Base-by-base conservation (phyloP, 192 early-diverging fungal species). In the Linnemannia hyalina region DNA sequence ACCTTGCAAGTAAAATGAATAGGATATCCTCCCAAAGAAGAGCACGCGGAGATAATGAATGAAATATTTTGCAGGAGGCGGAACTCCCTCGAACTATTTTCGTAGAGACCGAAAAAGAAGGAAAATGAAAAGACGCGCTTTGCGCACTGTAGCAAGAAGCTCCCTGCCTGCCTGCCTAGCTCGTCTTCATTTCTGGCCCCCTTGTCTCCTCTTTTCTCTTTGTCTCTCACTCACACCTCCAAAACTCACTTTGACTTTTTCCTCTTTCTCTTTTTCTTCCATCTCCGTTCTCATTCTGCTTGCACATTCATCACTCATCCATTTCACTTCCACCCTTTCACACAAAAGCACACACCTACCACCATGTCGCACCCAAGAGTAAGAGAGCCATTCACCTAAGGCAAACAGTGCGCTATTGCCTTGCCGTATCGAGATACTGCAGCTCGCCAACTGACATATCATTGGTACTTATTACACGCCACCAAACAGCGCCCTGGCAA, bases 281-380 rank as follows among this genome's bases (percentile, higher is more conserved):
- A 38, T 55, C 23, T 63, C 32, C 68, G 11, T 70, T 40, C 26
- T 70, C 68, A 69, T 78, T 70, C 54, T 4, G 65, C 26, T 54
- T 38, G 29, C 38, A 60, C n/a, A 73, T 38, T 80, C 69, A 38
- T 63, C 55, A 63, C 41, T 60, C 78, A 74, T 80, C 47, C 49
- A 46, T 44, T 63, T 54, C 29, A 38, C 22, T 55, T 40, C 23
- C 4, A 15, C 70, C 26, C 49, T 74, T 47, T 40, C 54, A 74
- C 18, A 35, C 49, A 8, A 41, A 57, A 49, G 26, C 6, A 10
- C 23, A 79, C 32, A 52, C 2, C 8, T 22, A 47, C 15, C 4
- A 79, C 10, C 54, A 86, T 86, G 84, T 69, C 84, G 22, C 84
- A 86, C 44, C 79, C 81, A 81, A 86, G 73, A 55, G 32, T 18